Conservation (phyloP, 495 filamentous ascomycete genomes). For the Haplographium delicatum region DNA sequence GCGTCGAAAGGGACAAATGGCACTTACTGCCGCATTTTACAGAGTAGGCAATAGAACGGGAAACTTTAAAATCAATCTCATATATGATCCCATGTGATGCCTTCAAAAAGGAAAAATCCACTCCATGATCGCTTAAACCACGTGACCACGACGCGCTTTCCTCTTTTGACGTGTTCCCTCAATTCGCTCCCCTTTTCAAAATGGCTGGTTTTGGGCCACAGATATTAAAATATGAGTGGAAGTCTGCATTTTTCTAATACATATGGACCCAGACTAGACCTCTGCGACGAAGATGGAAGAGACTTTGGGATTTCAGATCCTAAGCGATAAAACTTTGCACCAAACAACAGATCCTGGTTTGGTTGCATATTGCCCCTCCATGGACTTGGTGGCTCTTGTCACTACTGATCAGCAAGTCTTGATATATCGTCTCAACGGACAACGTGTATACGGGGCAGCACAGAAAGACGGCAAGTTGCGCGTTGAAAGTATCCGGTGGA, state of each 20-base stretch:
- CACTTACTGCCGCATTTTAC: background rate
- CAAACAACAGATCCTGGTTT: conserved; percentile 29
- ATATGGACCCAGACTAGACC: no score
- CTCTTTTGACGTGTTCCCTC: background rate
- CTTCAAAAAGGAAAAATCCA: no score
- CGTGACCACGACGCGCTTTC: background rate
- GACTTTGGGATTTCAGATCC: conserved; percentile 28
- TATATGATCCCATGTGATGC: no score
- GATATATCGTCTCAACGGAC: conserved; percentile 64
- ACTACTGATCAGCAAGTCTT: conserved; percentile 56
- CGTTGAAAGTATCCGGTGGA: conserved; percentile 57
- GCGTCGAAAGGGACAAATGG: conserved; percentile 13
- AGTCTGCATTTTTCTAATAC: no score
- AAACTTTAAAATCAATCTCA: background rate
- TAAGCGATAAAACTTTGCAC: conserved; percentile 40
- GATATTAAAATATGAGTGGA: no score
- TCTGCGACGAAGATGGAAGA: conserved; percentile 21
- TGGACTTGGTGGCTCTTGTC: conserved; percentile 74
- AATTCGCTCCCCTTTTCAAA: no score
- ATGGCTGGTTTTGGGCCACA: no score
- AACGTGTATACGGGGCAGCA: conserved; percentile 55
- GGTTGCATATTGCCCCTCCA: conserved; percentile 71
- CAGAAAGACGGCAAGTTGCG: conserved; percentile 13
- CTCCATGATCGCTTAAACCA: background rate
- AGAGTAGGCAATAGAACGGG: background rate